phyloP scores from a whole-genome alignment of 2,329 filamentous ascomycete species.

The Aspergillus fumigatiaffinis region DNA sequence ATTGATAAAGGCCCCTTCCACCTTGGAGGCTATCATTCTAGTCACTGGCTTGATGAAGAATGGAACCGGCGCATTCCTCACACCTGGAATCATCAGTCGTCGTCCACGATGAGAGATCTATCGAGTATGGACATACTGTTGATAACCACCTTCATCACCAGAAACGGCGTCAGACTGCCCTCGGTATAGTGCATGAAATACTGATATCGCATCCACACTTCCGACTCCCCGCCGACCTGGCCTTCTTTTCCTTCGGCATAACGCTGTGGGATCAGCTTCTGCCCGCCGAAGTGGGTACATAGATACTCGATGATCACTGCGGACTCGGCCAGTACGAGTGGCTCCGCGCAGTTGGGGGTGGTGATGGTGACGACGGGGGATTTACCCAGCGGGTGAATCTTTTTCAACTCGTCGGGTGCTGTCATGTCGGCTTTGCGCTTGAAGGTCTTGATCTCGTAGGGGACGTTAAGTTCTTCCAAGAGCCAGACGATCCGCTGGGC shows the following conservation, averaged over 20 bases:
- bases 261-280: conserved; percentile 47
- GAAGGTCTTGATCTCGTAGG: conserved; percentile 77
- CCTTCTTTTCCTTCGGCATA: conserved; percentile 52
- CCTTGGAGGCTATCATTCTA: conserved; percentile 47
- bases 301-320: conserved; percentile 80
- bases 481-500: conserved; percentile 82
- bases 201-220: conserved; percentile 57
- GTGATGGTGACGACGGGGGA: conserved; percentile 72
- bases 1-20: conserved; percentile 38
- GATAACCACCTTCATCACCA: conserved; percentile 63
- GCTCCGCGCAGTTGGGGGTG: conserved; percentile 39
- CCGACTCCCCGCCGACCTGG: conserved; percentile 55
- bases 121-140: conserved; percentile 41
- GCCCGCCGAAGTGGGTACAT: conserved; percentile 59
- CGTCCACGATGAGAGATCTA: not conserved
- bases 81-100: conserved; percentile 24
- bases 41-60: conserved; percentile 68
- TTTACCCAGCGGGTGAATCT: conserved; percentile 82
- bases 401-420: conserved; percentile 72
- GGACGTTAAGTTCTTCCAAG: conserved; percentile 73
- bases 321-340: conserved; percentile 72
- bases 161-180: conserved; percentile 71
- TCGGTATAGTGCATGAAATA: conserved; percentile 82
- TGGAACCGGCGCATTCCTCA: conserved; percentile 54
- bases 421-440: conserved; percentile 62